These are phyloP conservation scores for Colletotrichum liriopes DNA, from an alignment of 2,329 filamentous ascomycete species.

Conservation along the genomic window DNA sequence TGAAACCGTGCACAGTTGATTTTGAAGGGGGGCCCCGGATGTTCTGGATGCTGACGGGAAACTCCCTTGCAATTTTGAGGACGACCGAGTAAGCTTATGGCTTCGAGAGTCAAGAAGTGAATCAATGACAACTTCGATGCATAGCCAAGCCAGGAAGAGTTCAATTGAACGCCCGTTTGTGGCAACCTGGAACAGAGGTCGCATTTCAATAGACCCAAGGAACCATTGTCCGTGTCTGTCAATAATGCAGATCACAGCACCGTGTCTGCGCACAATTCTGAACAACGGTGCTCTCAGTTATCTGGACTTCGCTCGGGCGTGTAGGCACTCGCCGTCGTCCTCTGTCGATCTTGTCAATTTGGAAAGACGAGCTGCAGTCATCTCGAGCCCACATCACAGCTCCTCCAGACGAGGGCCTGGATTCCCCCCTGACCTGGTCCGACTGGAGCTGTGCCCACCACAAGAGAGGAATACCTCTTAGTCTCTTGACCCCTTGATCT, in stretches of 20 bases:
- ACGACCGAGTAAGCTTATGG: conserved; percentile 21
- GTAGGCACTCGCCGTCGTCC: not conserved
- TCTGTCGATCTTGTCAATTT: conserved; percentile 9
- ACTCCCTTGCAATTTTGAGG: conserved; percentile 6
- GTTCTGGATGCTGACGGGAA: conserved; percentile 2
- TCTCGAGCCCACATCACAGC: conserved; percentile 3
- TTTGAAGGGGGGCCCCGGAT: conserved; percentile 13
- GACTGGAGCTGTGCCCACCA: conserved; percentile 11
- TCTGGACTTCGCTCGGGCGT: not conserved
- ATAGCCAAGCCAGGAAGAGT: conserved; percentile 17
- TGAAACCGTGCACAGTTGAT: conserved; percentile 33
- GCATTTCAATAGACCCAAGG: conserved; percentile 18
- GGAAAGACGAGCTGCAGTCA: conserved; percentile 10
- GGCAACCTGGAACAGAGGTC: conserved; percentile 10
- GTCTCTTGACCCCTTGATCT: not conserved
- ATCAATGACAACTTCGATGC: conserved; percentile 20
- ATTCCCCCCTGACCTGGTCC: not conserved
- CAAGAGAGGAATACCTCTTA: not conserved
- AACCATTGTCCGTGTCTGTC: conserved; percentile 16
- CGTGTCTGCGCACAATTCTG: conserved; percentile 6
- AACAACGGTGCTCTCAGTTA: not conserved
- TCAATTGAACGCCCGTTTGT: conserved; percentile 3
- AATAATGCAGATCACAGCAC: conserved; percentile 2
- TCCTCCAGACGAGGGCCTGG: conserved; percentile 7
- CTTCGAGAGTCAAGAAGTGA: conserved; percentile 4